These are phyloP conservation scores for Ogataea haglerorum DNA, from an alignment of 805 yeast species.

Conservation along the genomic window DNA sequence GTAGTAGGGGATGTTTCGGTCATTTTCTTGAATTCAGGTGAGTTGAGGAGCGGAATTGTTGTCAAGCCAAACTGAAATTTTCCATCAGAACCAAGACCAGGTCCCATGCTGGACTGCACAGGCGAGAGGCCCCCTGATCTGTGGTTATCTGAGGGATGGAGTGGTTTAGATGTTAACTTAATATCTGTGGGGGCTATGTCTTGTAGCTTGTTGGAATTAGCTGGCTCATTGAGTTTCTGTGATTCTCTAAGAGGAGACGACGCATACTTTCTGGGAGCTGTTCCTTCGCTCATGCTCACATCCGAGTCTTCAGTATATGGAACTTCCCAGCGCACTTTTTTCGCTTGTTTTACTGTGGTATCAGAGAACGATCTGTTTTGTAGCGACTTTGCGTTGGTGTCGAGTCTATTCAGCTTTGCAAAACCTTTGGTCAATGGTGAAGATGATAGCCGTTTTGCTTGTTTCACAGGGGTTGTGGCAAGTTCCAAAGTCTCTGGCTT, in stretches of 20 bases:
- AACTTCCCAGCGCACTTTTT: slow-evolving; percentile 48
- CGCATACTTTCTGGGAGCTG: slow-evolving; percentile 4
- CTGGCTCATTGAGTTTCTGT: slow-evolving; percentile 2
- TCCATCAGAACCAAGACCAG: slow-evolving; percentile 12
- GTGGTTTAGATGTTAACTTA: slow-evolving; percentile 16
- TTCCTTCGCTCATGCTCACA: slow-evolving; percentile 17
- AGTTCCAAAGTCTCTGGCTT: slow-evolving; percentile 1
- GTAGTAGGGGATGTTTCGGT: background rate
- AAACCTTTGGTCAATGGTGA: slow-evolving; percentile 22
- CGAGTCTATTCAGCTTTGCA: slow-evolving; percentile 15
- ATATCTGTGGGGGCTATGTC: slow-evolving; percentile 3
- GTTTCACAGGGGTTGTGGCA: slow-evolving; percentile 2
- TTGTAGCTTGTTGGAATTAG: background rate
- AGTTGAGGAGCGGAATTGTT: slow-evolving; percentile 6
- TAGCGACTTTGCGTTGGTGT: slow-evolving; percentile 8
- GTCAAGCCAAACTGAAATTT: slow-evolving; percentile 14
- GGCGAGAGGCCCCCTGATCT: slow-evolving; percentile 7
- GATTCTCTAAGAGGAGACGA: slow-evolving; percentile 13
- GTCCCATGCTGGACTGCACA: slow-evolving; percentile 8
- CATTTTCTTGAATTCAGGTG: slow-evolving; percentile 6
- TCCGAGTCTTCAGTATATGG: slow-evolving; percentile 27
- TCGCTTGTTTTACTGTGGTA: slow-evolving; percentile 24
- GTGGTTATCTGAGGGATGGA: slow-evolving; percentile 9
- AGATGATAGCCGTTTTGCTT: slow-evolving; percentile 23
- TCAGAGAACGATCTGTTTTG: slow-evolving; percentile 9